phyloP scores from a whole-genome alignment of 2,329 filamentous ascomycete species.

The Didymella sp. region DNA sequence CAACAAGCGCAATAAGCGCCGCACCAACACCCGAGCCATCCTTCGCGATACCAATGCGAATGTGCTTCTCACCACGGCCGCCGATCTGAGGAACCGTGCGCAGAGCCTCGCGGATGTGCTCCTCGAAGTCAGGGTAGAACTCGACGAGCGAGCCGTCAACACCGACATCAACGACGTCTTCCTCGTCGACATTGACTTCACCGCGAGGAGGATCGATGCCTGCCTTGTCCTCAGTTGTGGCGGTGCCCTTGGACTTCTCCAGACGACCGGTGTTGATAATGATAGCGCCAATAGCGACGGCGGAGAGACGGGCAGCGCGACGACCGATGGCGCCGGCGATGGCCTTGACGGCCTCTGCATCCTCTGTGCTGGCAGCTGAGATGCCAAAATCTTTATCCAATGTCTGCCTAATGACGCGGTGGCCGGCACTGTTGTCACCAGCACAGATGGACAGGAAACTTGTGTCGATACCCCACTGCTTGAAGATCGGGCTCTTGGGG shows the following conservation, averaged over 20 bases:
- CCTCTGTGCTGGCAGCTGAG: constrained; percentile 77
- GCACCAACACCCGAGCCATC: constrained; percentile 96
- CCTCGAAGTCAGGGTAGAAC: constrained; percentile 92
- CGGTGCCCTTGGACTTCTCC: constrained; percentile 35
- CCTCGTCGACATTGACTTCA: constrained; percentile 53
- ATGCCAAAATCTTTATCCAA: constrained; percentile 80
- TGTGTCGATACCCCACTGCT: constrained; percentile 89
- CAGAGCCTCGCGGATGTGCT: constrained; percentile 84
- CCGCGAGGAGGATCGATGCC: constrained; percentile 44
- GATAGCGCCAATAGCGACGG: constrained; percentile 85
- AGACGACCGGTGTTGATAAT: constrained; percentile 82
- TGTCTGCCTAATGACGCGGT: constrained; percentile 76
- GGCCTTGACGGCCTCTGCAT: constrained; percentile 85
- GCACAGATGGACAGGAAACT: constrained; percentile 87
- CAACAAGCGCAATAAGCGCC: constrained; percentile 90
- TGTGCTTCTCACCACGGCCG: constrained; percentile 76
- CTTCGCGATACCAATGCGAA: constrained; percentile 95
- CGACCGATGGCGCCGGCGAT: constrained; percentile 84
- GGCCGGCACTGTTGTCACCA: constrained; percentile 75
- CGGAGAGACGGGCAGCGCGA: constrained; percentile 85
- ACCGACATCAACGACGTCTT: constrained; percentile 84
- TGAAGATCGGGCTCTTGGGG: constrained; percentile 69
- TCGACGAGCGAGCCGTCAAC: constrained; percentile 95
- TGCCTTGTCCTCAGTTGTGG: constrained; percentile 50
- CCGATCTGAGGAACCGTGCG: constrained; percentile 80